Evolutionary conservation across 2,329 filamentous ascomycete genomes (phyloP).

Genomic region (Teratosphaeria zuluensis): DNA sequence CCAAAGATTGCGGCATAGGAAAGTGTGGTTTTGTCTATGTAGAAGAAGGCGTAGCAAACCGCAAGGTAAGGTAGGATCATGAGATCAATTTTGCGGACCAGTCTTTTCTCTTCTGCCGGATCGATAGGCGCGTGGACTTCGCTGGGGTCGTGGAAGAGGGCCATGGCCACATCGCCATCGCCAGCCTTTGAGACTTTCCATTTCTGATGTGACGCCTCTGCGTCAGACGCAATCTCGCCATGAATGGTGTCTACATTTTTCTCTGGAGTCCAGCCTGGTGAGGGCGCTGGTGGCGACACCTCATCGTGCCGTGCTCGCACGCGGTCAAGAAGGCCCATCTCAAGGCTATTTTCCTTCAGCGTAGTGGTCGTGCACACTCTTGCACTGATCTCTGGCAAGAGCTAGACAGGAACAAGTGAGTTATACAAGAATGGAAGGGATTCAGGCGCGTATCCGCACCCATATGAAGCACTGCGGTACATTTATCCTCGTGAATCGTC

Average conservation of each 20-base stretch:
- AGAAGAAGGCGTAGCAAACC: slow-evolving; percentile 29
- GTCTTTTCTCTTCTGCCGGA: slow-evolving; percentile 35
- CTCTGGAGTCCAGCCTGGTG: neutral
- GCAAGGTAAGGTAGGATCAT: slow-evolving; percentile 46
- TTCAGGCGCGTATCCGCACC: no score
- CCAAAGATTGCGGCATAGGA: slow-evolving; percentile 58
- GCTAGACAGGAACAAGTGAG: neutral
- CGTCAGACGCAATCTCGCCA: slow-evolving; percentile 5
- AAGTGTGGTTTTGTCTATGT: slow-evolving; percentile 43
- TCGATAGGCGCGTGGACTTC: slow-evolving; percentile 38
- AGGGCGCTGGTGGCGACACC: slow-evolving; percentile 1
- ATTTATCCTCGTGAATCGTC: neutral
- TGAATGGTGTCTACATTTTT: slow-evolving; percentile 6
- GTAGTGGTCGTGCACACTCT: neutral
- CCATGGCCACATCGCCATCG: slow-evolving; percentile 39
- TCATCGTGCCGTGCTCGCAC: slow-evolving; percentile 4
- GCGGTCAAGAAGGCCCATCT: neutral
- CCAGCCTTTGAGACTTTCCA: slow-evolving; percentile 20
- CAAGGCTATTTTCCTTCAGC: neutral
- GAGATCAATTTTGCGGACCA: slow-evolving; percentile 46
- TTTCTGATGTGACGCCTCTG: slow-evolving; percentile 7
- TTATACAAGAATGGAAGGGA: neutral
- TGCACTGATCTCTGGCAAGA: neutral
- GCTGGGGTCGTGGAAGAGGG: slow-evolving; percentile 37
- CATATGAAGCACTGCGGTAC: neutral